Evolutionary conservation across 169 alveolate genomes (phyloP), one percentile per base, ranked within the genome.

Genomic region (Plasmodium vivax): DNA sequence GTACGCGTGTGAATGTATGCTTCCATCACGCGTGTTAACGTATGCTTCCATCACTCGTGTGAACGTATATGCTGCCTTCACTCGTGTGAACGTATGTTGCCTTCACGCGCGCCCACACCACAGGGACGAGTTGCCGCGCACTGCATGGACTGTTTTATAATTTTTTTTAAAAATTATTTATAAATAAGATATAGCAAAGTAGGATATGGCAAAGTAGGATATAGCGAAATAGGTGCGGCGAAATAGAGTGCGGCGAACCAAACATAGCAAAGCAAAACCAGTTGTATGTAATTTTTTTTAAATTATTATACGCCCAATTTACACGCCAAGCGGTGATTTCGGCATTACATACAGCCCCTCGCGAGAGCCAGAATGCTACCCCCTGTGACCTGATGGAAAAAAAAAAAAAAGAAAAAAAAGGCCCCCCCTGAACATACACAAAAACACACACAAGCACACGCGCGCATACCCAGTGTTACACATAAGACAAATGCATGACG

Each of bases 151-250:
- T 75, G 82, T 85, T 85, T 85, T 85, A 74, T 74, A 51, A 85
- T 38, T 85, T 85, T 85, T 85, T 84, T 84, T 56, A 85, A 85
- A 75, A 85, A 74, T 74, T 85, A 85, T 77, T 85, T 85, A 85
- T 85, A 85, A 85, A 85, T 85, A 85, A 75, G 75, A 75, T 85
- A 45, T 51, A 51, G 62, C 62, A 12, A 51, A 51, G 16, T 51
- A 51, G 16, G 27, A 3, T 51, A 71, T 73, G 16, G 79, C 84
- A 12, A 51, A 51, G 16, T 51, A 51, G 16, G 27, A 3, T 51
- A 71, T 73, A n/a, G 79, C 84, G 3, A 51, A 51, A 51, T 51
- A 12, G 16, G 27, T 23, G 27, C 27, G 27, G n/a, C n/a, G 30
- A 85, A 73, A 16, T 72, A 73, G 12, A 47, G 41, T 85, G 93